phyloP scores from a whole-genome alignment of 176 grass and related monocot genomes.

The Cymbopogon citratus region DNA sequence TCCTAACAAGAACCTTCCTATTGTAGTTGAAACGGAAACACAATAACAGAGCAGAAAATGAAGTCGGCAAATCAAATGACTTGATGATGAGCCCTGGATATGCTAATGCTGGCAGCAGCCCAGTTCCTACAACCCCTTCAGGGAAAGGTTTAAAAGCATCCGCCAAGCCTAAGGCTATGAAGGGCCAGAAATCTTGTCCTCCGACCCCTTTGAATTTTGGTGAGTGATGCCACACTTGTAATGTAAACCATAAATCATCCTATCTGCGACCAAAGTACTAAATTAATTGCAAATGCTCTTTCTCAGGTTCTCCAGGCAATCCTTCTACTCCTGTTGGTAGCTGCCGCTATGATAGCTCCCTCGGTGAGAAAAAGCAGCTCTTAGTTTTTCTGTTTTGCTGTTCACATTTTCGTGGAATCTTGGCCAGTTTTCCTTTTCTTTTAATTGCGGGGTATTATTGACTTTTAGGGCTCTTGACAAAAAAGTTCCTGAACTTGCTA shows the following conservation, averaged over 20 bases:
- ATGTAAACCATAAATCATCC: neutral
- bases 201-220: conserved; percentile 51
- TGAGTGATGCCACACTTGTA: conserved; percentile 33
- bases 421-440: conserved; percentile 6
- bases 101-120: conserved; percentile 32
- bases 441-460: neutral
- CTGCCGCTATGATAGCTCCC: conserved; percentile 78
- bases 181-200: conserved; percentile 60
- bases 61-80: conserved; percentile 46
- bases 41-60: conserved; percentile 34
- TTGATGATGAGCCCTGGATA: conserved; percentile 59
- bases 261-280: neutral
- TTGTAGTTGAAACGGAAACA: conserved; percentile 60
- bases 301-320: conserved; percentile 63
- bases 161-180: conserved; percentile 37
- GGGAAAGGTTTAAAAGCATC: conserved; percentile 51
- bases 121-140: conserved; percentile 52
- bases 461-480: conserved; percentile 59
- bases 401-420: conserved; percentile 3
- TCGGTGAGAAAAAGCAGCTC: conserved; percentile 44
- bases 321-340: conserved; percentile 48
- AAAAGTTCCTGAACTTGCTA: conserved; percentile 84
- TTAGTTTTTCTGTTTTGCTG: neutral
- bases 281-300: conserved; percentile 23
- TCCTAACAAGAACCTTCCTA: conserved; percentile 10